Evolutionary conservation across 345 rosid genomes (phyloP), one percentile per base, ranked within the genome.

Genomic region (Boechera stricta): DNA sequence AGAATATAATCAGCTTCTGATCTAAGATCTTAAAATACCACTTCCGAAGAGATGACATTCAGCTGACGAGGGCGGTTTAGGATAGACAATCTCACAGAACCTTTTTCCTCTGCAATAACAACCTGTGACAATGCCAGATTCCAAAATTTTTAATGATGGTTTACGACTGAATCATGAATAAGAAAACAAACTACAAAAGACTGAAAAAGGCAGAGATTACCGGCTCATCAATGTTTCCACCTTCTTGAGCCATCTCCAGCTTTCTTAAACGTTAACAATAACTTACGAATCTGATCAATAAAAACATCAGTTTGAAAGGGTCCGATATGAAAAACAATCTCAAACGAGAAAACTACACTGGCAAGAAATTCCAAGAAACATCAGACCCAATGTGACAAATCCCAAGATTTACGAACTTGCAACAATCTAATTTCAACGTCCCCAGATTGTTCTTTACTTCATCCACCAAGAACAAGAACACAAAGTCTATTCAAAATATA

Each of bases 11-110:
- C n/a, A 63, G 2, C 11, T 54, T 62, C 5, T 48, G 62, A 69
- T 75, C 28, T 16, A 52, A 69, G 61, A 32, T 24, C 15, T 15
- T 56, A 69, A 76, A 7, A 61, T 83, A 91, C 98, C 94, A 91
- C 91, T 84, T 87, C 54, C 0, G 93, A 79, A 42, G 98, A 90
- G 63, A 94, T 94, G 76, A 88, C 90, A 85, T 94, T 94, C 72
- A 91, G 74, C 52, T 90, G 96, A 61, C 96, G 93, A 64, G 98
- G 96, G 31, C 88, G 85, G 85, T 94, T 94, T 77, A 94, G 82
- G 39, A 88, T 91, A 78, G 86, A 74, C 80, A 89, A 7, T 73
- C 92, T 81, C 41, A 85, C 91, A 64, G 47, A 71, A 48, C 81
- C 89, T 67, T 84, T 59, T 69, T 87, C 94, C 74, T 94, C 89